Evolutionary conservation across 495 filamentous ascomycete species (phyloP), one percentile per base, ranked within the genome.

Genomic region (Friedmanniomyces simplex): DNA sequence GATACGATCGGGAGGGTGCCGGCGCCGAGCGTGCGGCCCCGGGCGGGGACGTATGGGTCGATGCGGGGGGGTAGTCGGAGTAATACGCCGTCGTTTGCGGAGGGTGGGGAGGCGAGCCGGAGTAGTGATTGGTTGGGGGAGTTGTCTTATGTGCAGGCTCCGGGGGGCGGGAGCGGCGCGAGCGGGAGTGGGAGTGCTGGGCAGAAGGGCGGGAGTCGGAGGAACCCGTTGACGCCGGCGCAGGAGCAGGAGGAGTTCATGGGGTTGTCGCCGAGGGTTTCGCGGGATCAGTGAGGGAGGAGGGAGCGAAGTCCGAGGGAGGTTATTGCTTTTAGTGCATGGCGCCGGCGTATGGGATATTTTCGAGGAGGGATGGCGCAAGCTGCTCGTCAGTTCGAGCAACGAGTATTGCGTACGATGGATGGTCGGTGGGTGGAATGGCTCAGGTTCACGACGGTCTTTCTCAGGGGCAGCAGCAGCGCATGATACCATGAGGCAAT

Each of bases 1-100:
- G 57, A 63, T 37, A 53, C 39, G 2, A 63, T 63, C 37, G 61
- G 61, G 28, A 55, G 13, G 22, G 61, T 63, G 8, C 61, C 61
- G 7, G 52, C 56, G 22, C 61, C 61, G 18, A n/a, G 20, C 22
- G 49, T 53, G 49, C 32, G 61, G n/a, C 52, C 61, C 10, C 34
- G 61, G 14, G 37, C 57, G 16, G 36, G 50, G 18, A 59, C 60
- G n/a, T 24, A 50, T 28, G 56, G 60, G 32, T 59, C 55, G 18
- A 10, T 14, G 32, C 16, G 42, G 11, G 42, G 39, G 11, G 36
- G 41, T 30, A 42, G 49, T 34, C 42, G 52, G 22, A 50, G 28
- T 36, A 30, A n/a, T 11, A 32, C 46, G 25, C n/a, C 18, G 12
- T 13, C 42, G 12, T 45, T 50, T 24, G 21, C 24, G n/a, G 57